phyloP scores from a whole-genome alignment of 192 early-diverging fungal species.

The Entomortierella beljakovae region DNA sequence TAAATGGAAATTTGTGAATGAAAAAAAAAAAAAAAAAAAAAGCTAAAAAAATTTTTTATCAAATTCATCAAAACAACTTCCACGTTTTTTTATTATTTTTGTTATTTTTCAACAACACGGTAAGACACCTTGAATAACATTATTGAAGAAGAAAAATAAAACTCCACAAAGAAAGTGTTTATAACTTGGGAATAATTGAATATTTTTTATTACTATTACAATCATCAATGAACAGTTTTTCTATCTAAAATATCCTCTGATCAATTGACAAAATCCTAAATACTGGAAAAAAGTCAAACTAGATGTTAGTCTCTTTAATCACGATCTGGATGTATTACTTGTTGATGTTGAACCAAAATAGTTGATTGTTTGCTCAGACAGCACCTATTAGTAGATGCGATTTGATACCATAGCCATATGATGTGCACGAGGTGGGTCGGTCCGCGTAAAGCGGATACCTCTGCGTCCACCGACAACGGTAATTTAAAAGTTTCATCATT shows the following conservation, averaged over 20 bases:
- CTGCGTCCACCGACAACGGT: slow-evolving; percentile 54
- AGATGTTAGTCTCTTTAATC: too few relatives aligned
- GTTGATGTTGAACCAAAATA: too few relatives aligned
- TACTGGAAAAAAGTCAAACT: too few relatives aligned
- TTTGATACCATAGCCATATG: slow-evolving; percentile 56
- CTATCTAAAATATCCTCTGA: too few relatives aligned
- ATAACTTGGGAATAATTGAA: too few relatives aligned
- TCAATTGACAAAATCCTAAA: too few relatives aligned
- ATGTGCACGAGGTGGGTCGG: slow-evolving; percentile 56
- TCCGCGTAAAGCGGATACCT: slow-evolving; percentile 56
- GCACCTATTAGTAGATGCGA: slow-evolving; percentile 27
- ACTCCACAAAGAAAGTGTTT: too few relatives aligned
- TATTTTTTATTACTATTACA: too few relatives aligned
- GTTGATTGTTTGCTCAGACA: slow-evolving; percentile 30
- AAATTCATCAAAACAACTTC: background rate
- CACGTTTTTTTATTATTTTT: slow-evolving; percentile 1
- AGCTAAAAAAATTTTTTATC: background rate
- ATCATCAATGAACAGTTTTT: too few relatives aligned
- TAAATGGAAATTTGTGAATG: background rate
- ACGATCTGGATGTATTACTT: too few relatives aligned
- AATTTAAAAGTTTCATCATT: slow-evolving; percentile 48
- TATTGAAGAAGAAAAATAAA: too few relatives aligned
- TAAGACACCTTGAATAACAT: slow-evolving; percentile 3
- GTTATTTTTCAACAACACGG: background rate
- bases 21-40: slow-evolving; percentile 1